These are phyloP conservation scores for Asterella californica DNA, from an alignment of 225 moss, liverwort and hornwort species.

Conservation along the genomic window DNA sequence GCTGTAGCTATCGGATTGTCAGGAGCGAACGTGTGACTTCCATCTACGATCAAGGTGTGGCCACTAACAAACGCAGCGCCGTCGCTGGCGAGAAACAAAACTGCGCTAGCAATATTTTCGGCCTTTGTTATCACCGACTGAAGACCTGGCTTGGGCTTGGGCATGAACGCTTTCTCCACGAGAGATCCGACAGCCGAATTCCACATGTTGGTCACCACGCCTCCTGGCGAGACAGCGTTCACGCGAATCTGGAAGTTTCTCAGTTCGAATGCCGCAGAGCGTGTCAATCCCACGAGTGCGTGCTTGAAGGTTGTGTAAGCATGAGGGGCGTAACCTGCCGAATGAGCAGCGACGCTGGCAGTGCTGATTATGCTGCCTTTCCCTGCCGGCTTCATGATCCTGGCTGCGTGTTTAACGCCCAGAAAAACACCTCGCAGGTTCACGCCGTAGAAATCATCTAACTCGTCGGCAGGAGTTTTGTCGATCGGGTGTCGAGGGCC, in stretches of 20 bases:
- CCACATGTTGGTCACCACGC: background rate
- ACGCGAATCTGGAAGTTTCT: constrained; percentile 28
- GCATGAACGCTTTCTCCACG: background rate
- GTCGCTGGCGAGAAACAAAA: constrained; percentile 3
- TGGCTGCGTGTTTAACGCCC: background rate
- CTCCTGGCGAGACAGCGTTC: constrained; percentile 14
- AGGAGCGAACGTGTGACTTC: background rate
- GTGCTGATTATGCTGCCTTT: constrained; percentile 23
- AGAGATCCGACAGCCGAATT: background rate
- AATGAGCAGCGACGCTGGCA: background rate
- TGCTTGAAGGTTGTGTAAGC: constrained; percentile 19
- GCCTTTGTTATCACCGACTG: background rate
- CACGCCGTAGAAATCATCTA: background rate
- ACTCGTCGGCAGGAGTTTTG: background rate
- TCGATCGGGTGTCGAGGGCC: background rate
- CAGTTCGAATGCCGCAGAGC: constrained; percentile 9
- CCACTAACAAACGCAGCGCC: background rate
- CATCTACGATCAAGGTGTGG: background rate
- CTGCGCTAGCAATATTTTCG: background rate
- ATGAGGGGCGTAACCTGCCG: background rate
- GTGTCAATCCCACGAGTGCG: constrained; percentile 4
- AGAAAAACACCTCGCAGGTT: background rate
- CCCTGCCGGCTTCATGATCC: constrained; percentile 15
- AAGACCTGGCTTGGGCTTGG: background rate
- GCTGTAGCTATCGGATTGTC: too few species aligned